Percentiles rank a stretch among this genome's conserved stretches.
Evolutionary conservation across 768 basidiomycete species (phyloP).

Genomic region (Agaricus blazei): DNA sequence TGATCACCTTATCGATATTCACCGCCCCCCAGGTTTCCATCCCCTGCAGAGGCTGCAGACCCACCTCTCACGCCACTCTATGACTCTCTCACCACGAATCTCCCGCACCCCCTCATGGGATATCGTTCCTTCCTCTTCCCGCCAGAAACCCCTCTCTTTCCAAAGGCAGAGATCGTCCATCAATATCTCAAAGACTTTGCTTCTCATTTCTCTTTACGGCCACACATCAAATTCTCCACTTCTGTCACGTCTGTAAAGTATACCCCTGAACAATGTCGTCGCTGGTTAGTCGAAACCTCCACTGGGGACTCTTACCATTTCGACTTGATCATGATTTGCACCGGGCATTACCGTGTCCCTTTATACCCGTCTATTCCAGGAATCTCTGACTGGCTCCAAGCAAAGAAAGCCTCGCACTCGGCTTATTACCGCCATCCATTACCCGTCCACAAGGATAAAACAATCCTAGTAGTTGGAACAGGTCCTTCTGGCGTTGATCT

Average conservation of each 20-base stretch:
- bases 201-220: constrained; percentile 49
- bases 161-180: constrained; percentile 53
- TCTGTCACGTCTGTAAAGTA: constrained; percentile 45
- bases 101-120: constrained; percentile 77
- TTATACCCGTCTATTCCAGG: constrained; percentile 59
- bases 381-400: constrained; percentile 48
- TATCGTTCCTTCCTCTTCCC: constrained; percentile 62
- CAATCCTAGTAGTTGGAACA: constrained; percentile 41
- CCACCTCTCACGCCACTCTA: constrained; percentile 70
- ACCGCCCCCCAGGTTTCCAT: constrained; percentile 43
- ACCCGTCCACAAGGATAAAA: constrained; percentile 29
- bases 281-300: constrained; percentile 45
- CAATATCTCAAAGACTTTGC: constrained; percentile 70
- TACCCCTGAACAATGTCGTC: constrained; percentile 16
- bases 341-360: constrained; percentile 69
- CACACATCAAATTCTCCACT: constrained; percentile 59
- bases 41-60: constrained; percentile 34
- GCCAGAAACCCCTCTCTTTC: constrained; percentile 67
- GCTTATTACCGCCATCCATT: constrained; percentile 59
- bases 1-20: neutral
- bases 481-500: constrained; percentile 74
- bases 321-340: constrained; percentile 69
- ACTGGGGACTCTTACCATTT: constrained; percentile 32
- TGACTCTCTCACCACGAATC: constrained; percentile 76
- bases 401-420: constrained; percentile 55